Percentiles rank a stretch among this genome's conserved stretches.
These are phyloP conservation scores for Boletellus sp. DNA, from an alignment of 768 basidiomycete species.

Conservation along the genomic window DNA sequence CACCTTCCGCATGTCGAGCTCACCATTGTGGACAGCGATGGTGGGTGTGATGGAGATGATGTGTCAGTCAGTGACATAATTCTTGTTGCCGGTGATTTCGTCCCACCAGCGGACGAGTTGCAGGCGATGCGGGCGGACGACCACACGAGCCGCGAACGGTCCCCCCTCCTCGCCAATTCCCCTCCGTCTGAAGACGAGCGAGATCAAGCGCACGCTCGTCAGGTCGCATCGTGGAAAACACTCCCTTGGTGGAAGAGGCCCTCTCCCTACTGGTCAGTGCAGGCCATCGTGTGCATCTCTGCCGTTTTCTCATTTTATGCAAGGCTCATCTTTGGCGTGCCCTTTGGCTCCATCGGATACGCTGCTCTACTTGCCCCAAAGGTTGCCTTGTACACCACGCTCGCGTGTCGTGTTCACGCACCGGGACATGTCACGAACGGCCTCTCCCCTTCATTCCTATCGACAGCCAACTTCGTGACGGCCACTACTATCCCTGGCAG, in stretches of 20 bases:
- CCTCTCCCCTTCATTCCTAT: background rate
- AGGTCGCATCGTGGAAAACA: constrained; percentile 21
- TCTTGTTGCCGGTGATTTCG: no score
- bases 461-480: background rate
- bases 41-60: background rate
- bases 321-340: constrained; percentile 58
- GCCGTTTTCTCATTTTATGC: background rate
- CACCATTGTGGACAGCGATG: constrained; percentile 18
- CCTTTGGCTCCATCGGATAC: constrained; percentile 53
- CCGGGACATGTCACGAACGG: constrained; percentile 43
- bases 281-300: background rate
- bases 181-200: constrained; percentile 16
- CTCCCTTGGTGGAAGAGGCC: constrained; percentile 76
- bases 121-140: constrained; percentile 34
- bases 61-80: background rate
- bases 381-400: constrained; percentile 69
- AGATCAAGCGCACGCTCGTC: constrained; percentile 27
- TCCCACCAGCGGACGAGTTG: background rate
- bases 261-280: constrained; percentile 62
- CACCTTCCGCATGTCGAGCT: constrained; percentile 4
- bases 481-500: background rate
- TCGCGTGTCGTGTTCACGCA: constrained; percentile 65
- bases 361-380: constrained; percentile 63
- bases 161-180: constrained; percentile 26
- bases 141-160: constrained; percentile 39